Evolutionary conservation across 768 basidiomycete genomes (phyloP).

Genomic region (Lentinula lateritia): DNA sequence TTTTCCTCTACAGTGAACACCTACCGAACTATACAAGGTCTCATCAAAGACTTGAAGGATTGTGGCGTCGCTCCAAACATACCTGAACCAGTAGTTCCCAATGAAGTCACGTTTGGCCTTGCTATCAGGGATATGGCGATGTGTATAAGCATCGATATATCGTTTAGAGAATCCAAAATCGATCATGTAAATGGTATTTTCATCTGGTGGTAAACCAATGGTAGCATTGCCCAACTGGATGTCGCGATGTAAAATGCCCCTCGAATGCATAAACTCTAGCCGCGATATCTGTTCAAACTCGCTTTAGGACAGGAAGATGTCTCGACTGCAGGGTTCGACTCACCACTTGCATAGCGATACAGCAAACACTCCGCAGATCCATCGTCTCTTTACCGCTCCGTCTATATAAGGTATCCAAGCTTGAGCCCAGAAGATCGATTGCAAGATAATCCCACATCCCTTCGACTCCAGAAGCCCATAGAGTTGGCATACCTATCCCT

Average conservation of each 20-base stretch:
- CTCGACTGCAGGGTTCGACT: slow-evolving; percentile 17
- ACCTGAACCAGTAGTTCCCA: slow-evolving; percentile 83
- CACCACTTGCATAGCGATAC: slow-evolving; percentile 75
- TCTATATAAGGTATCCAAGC: slow-evolving; percentile 58
- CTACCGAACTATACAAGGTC: slow-evolving; percentile 43
- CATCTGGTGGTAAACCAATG: slow-evolving; percentile 53
- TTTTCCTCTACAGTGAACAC: slow-evolving; percentile 73
- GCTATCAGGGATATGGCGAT: slow-evolving; percentile 68
- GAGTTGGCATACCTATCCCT: slow-evolving; percentile 64
- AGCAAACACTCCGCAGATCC: slow-evolving; percentile 69
- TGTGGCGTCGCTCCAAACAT: slow-evolving; percentile 8
- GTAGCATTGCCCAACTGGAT: slow-evolving; percentile 78
- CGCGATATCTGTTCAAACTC: slow-evolving; percentile 48
- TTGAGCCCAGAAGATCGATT: slow-evolving; percentile 70
- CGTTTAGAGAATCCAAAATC: slow-evolving; percentile 82
- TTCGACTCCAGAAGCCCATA: slow-evolving; percentile 58
- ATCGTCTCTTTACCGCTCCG: slow-evolving; percentile 50
- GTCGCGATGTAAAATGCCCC: slow-evolving; percentile 71
- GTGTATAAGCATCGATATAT: slow-evolving; percentile 62
- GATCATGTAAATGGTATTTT: slow-evolving; percentile 70
- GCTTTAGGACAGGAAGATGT: not conserved
- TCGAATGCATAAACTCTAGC: slow-evolving; percentile 70
- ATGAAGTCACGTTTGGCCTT: slow-evolving; percentile 67
- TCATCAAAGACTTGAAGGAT: not conserved
- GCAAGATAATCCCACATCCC: slow-evolving; percentile 66